Conservation (phyloP, 2,329 filamentous ascomycete genomes). For the Tolypocladium endophyticum region DNA sequence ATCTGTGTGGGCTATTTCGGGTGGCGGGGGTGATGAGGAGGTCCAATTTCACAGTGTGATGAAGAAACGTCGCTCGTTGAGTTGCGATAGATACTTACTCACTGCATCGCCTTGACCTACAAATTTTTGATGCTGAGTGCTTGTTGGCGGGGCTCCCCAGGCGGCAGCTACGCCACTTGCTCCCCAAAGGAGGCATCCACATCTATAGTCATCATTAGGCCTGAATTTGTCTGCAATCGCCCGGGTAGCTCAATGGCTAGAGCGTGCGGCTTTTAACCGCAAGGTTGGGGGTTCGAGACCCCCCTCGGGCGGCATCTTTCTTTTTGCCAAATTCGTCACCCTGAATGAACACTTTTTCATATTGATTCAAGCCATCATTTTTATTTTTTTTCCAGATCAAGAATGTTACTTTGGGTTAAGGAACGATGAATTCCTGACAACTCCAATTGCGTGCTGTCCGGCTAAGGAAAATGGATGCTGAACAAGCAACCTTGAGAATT, state of each 20-base stretch:
- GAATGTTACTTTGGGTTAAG: too few relatives aligned
- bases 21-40: not conserved
- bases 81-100: not conserved
- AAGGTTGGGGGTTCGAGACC: conserved; percentile 22
- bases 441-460: too few relatives aligned
- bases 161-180: not conserved
- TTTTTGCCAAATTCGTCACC: not conserved
- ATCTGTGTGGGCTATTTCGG: not conserved
- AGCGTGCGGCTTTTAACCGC: conserved; percentile 23
- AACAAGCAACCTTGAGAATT: too few relatives aligned
- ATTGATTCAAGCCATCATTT: too few relatives aligned
- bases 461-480: too few relatives aligned
- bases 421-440: too few relatives aligned
- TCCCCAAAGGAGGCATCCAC: not conserved
- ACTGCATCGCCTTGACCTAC: not conserved
- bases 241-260: conserved; percentile 23
- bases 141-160: not conserved
- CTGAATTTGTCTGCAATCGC: conserved; percentile 6
- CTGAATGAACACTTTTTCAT: too few relatives aligned
- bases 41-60: not conserved
- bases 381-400: too few relatives aligned
- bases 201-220: not conserved
- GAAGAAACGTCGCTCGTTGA: too few relatives aligned
- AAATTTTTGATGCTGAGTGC: conserved; percentile 6
- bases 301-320: conserved; percentile 16